These are phyloP conservation scores for Aspergillus fumigatiaffinis DNA, from an alignment of 2,329 filamentous ascomycete genomes.

Conservation along the genomic window DNA sequence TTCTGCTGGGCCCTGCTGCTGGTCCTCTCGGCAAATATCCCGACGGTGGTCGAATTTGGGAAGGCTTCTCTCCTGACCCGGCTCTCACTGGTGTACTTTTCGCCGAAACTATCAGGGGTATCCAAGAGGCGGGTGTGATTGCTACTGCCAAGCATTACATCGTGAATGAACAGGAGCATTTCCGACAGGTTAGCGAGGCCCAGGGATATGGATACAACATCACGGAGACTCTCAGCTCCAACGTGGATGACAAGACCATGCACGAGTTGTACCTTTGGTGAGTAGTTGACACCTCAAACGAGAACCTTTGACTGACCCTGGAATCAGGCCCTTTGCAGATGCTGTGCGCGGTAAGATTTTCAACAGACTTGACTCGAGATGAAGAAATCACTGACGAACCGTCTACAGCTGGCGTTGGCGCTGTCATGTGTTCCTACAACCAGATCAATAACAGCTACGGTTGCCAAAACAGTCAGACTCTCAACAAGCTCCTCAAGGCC, in stretches of 20 bases:
- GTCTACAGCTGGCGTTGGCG: slow-evolving; percentile 54
- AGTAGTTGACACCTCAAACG: slow-evolving; percentile 1
- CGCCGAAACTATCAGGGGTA: slow-evolving; percentile 69
- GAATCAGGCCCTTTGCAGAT: slow-evolving; percentile 60
- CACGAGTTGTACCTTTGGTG: slow-evolving; percentile 61
- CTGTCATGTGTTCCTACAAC: slow-evolving; percentile 71
- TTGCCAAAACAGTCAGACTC: slow-evolving; percentile 59
- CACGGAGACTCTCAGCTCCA: slow-evolving; percentile 57
- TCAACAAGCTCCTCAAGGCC: slow-evolving; percentile 63
- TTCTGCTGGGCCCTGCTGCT: slow-evolving; percentile 72
- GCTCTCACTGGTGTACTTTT: slow-evolving; percentile 70
- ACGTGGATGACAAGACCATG: slow-evolving; percentile 61
- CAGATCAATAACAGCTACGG: slow-evolving; percentile 66
- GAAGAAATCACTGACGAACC: background rate
- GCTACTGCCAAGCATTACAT: slow-evolving; percentile 78
- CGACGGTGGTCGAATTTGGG: slow-evolving; percentile 68
- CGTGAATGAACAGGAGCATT: slow-evolving; percentile 69
- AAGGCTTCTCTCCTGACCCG: slow-evolving; percentile 66
- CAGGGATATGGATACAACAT: slow-evolving; percentile 59
- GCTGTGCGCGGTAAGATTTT: slow-evolving; percentile 48
- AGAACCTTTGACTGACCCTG: slow-evolving; percentile 5
- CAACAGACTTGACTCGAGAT: background rate
- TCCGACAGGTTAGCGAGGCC: slow-evolving; percentile 61
- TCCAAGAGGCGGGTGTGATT: slow-evolving; percentile 77
- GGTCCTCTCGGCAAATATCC: slow-evolving; percentile 67